These are phyloP conservation scores for Claviceps purpurea DNA, from an alignment of 2,329 filamentous ascomycete species.

Conservation along the genomic window DNA sequence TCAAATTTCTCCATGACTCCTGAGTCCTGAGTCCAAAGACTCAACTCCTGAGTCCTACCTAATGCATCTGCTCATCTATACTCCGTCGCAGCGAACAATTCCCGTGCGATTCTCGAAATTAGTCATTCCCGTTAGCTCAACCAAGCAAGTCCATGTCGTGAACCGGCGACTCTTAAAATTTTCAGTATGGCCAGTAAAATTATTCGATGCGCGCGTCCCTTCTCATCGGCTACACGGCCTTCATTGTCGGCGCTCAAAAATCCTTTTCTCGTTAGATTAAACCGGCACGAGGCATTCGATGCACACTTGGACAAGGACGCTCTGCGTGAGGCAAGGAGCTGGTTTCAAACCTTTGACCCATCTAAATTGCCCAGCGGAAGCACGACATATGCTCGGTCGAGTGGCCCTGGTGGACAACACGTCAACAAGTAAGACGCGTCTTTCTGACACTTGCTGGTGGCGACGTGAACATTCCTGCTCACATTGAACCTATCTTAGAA, in stretches of 20 bases:
- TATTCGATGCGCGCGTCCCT: not conserved
- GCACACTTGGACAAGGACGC: slow-evolving; percentile 35
- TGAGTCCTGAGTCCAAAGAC: not conserved
- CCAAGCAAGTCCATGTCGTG: not conserved
- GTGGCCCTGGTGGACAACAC: slow-evolving; percentile 47
- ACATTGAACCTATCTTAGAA: slow-evolving; percentile 27
- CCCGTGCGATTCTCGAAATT: not conserved
- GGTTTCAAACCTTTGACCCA: slow-evolving; percentile 32
- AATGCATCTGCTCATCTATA: not conserved
- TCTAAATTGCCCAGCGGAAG: slow-evolving; percentile 34
- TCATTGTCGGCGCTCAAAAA: not conserved
- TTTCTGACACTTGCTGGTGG: slow-evolving; percentile 6
- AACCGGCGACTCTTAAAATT: not conserved
- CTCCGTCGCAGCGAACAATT: not conserved
- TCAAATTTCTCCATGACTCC: not conserved
- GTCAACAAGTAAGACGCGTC: slow-evolving; percentile 42
- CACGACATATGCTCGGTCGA: slow-evolving; percentile 43
- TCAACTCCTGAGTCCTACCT: too few species aligned
- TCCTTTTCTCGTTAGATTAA: slow-evolving; percentile 11
- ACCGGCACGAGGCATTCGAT: slow-evolving; percentile 35
- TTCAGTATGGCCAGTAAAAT: not conserved
- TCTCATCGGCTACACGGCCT: not conserved
- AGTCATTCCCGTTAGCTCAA: not conserved
- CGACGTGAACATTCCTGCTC: slow-evolving; percentile 11
- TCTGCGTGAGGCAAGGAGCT: slow-evolving; percentile 36